Evolutionary conservation across 2,329 filamentous ascomycete genomes (phyloP).

Genomic region (Fusarium sp.): DNA sequence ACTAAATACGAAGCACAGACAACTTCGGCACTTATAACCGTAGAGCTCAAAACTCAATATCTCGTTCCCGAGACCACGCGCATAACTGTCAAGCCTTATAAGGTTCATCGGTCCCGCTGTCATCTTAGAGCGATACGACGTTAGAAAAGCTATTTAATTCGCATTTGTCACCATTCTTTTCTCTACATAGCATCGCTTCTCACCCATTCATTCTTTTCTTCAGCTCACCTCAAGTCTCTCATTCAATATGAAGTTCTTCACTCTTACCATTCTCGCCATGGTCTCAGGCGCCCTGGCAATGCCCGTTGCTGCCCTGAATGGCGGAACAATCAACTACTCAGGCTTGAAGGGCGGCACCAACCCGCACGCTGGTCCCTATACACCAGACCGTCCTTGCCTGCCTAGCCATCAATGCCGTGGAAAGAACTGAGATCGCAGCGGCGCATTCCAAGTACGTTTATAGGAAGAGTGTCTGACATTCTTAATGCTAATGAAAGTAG

Average conservation of each 20-base stretch:
- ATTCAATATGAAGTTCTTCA: neutral
- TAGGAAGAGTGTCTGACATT: too few species aligned
- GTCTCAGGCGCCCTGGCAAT: neutral
- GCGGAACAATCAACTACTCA: neutral
- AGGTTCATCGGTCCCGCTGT: neutral
- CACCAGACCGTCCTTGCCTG: neutral
- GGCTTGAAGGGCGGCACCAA: fast-evolving
- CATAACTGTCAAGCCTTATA: neutral
- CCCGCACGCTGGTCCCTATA: fast-evolving
- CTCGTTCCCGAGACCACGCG: neutral
- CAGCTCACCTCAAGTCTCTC: neutral
- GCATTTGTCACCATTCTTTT: fast-evolving
- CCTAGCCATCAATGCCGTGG: neutral
- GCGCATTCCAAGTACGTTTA: fast-evolving
- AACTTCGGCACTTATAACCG: neutral
- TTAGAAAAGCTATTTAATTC: neutral
- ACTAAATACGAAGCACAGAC: neutral
- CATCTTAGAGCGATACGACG: neutral
- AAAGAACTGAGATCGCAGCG: neutral
- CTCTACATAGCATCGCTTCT: neutral
- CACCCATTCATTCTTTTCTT: neutral
- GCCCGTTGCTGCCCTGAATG: neutral
- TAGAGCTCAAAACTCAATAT: neutral
- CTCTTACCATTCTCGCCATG: neutral
- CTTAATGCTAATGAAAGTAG: too few species aligned